phyloP scores from a whole-genome alignment of 805 yeast species.

The Teunomyces panamensis region DNA sequence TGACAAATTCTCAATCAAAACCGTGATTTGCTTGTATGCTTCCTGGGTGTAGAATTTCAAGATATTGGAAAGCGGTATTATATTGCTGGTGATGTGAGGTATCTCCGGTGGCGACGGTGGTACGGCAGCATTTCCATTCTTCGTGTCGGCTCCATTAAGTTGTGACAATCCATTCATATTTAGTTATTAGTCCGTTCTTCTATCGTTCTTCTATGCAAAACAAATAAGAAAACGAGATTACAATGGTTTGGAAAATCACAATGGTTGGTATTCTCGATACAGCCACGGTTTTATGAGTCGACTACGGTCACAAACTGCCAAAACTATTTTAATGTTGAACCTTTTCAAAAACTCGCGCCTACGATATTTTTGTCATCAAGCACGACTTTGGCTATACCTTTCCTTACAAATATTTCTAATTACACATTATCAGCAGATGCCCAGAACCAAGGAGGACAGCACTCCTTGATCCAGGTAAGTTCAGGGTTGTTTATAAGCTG shows the following conservation, averaged over 20 bases:
- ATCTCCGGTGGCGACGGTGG: conserved; percentile 39
- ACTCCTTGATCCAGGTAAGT: conserved; percentile 24
- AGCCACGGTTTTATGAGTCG: neutral
- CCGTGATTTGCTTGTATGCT: conserved; percentile 60
- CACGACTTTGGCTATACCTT: neutral
- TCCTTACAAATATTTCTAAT: neutral
- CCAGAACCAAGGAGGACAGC: conserved; percentile 7
- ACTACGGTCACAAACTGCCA: neutral
- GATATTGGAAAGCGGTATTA: conserved; percentile 60
- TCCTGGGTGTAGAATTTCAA: conserved; percentile 58
- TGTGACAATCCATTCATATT: conserved; percentile 1
- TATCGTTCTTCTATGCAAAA: too few relatives aligned
- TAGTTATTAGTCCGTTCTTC: neutral
- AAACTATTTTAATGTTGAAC: neutral
- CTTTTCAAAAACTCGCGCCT: conserved; percentile 1
- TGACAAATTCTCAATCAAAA: conserved; percentile 59
- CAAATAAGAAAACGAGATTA: neutral
- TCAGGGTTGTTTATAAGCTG: conserved; percentile 14
- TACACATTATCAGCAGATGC: neutral
- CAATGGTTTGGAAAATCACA: neutral
- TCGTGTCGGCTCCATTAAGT: conserved; percentile 1
- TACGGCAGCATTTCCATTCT: conserved; percentile 1
- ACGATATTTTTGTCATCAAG: neutral
- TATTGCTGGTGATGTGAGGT: conserved; percentile 73
- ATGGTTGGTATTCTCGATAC: neutral